Conservation (phyloP, 1,284 basidiomycete species). For the Vanrija humicola region DNA sequence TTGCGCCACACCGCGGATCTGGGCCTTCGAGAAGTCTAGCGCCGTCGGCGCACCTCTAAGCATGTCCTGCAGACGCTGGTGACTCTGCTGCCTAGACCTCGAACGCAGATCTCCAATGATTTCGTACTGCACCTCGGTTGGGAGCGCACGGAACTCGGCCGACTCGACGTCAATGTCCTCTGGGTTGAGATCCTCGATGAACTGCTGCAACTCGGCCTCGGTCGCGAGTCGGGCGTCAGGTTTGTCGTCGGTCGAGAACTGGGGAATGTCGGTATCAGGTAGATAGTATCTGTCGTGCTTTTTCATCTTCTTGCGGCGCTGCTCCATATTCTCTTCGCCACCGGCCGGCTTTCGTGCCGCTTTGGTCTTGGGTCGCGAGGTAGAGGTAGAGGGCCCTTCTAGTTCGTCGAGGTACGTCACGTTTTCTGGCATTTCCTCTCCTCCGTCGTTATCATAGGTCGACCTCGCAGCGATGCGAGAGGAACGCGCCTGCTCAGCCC, state of each 20-base stretch:
- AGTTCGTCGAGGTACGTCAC: constrained; percentile 84
- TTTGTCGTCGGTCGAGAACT: constrained; percentile 50
- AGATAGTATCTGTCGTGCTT: constrained; percentile 73
- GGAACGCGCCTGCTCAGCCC: constrained; percentile 33
- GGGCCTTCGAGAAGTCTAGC: constrained; percentile 91
- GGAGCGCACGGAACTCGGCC: constrained; percentile 84
- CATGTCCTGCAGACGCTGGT: constrained; percentile 89
- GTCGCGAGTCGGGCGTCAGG: constrained; percentile 89
- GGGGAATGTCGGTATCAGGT: constrained; percentile 60
- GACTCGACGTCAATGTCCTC: constrained; percentile 87
- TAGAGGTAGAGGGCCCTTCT: constrained; percentile 46
- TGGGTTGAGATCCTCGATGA: constrained; percentile 88
- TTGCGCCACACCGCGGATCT: constrained; percentile 84
- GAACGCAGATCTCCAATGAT: constrained; percentile 92
- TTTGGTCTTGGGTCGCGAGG: not conserved
- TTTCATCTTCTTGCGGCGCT: constrained; percentile 40
- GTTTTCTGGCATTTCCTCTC: constrained; percentile 58
- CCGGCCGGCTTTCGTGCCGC: not conserved
- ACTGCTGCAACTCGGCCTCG: constrained; percentile 81
- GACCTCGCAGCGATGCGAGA: constrained; percentile 11
- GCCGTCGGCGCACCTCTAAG: constrained; percentile 72
- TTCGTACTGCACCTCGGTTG: constrained; percentile 96
- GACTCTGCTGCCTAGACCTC: constrained; percentile 89
- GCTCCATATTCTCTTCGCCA: constrained; percentile 15
- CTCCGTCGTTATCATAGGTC: constrained; percentile 36